Conservation (phyloP, 106 monocot genomes). For the Alisma plantagoaquatica region DNA sequence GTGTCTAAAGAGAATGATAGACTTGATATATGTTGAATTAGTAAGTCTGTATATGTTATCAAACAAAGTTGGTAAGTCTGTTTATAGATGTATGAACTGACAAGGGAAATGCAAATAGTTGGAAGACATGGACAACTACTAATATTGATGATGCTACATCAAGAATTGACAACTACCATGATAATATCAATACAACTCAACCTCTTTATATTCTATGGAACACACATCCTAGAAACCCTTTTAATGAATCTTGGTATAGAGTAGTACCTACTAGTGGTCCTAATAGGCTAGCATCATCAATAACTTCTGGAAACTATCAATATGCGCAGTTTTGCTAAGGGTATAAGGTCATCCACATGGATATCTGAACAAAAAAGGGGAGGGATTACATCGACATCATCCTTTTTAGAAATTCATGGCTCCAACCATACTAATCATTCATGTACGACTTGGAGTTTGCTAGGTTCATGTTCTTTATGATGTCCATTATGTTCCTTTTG, state of each 20-base stretch:
- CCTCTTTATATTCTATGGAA: constrained; percentile 56
- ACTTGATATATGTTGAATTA: no score
- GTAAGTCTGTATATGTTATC: no score
- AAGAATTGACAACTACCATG: constrained; percentile 34
- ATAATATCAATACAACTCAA: constrained; percentile 21
- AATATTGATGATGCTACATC: constrained; percentile 10
- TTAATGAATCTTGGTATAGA: constrained; percentile 62
- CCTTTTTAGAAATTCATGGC: constrained; percentile 42
- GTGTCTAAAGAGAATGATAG: no score
- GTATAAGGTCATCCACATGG: constrained; percentile 30
- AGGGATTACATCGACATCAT: constrained; percentile 34
- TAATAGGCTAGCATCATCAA: constrained; percentile 32
- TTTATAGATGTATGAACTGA: background rate
- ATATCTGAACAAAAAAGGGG: constrained; percentile 32
- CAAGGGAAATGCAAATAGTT: constrained; percentile 12
- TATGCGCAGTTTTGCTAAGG: constrained; percentile 28
- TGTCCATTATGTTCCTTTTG: constrained; percentile 42
- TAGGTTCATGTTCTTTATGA: constrained; percentile 42
- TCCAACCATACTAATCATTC: constrained; percentile 28
- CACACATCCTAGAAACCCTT: constrained; percentile 30
- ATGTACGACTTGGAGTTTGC: constrained; percentile 45
- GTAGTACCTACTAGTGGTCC: constrained; percentile 38
- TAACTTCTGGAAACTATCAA: constrained; percentile 45
- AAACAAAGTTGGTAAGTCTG: no score
- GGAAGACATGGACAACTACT: constrained; percentile 24